These are phyloP conservation scores for Cymbopogon citratus DNA, from an alignment of 176 grass and related monocot species.

Conservation along the genomic window DNA sequence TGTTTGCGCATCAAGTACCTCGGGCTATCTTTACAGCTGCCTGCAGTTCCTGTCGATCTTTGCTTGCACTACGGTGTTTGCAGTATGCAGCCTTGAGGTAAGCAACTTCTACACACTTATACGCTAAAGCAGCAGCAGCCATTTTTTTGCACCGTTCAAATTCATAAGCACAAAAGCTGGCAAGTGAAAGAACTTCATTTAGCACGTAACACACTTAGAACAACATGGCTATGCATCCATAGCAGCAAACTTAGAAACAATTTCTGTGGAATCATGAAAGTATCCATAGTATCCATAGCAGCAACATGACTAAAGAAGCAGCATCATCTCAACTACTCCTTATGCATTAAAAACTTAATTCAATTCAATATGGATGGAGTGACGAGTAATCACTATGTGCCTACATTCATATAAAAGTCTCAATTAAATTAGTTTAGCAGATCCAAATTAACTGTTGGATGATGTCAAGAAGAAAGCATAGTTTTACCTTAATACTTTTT, in stretches of 20 bases:
- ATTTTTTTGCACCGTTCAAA: conserved; percentile 67
- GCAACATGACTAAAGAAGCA: too few relatives aligned
- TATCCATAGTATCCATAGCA: too few relatives aligned
- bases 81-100: conserved; percentile 78
- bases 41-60: conserved; percentile 65
- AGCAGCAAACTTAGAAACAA: conserved; percentile 3
- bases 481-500: neutral
- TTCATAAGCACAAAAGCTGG: conserved; percentile 73
- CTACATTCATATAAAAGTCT: neutral
- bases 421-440: neutral
- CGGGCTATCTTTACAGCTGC: conserved; percentile 42
- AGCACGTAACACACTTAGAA: conserved; percentile 9
- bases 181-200: conserved; percentile 25
- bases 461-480: conserved; percentile 5
- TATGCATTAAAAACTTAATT: neutral
- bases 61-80: conserved; percentile 58
- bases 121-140: conserved; percentile 78
- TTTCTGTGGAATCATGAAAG: neutral
- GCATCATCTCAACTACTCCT: neutral
- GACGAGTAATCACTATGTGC: neutral
- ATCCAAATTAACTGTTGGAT: conserved; percentile 2
- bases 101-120: conserved; percentile 88
- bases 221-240: neutral
- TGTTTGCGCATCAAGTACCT: conserved; percentile 45
- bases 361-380: neutral